Base-by-base conservation (phyloP, 2,329 filamentous ascomycete species). In the Trematosphaeria pertusa region DNA sequence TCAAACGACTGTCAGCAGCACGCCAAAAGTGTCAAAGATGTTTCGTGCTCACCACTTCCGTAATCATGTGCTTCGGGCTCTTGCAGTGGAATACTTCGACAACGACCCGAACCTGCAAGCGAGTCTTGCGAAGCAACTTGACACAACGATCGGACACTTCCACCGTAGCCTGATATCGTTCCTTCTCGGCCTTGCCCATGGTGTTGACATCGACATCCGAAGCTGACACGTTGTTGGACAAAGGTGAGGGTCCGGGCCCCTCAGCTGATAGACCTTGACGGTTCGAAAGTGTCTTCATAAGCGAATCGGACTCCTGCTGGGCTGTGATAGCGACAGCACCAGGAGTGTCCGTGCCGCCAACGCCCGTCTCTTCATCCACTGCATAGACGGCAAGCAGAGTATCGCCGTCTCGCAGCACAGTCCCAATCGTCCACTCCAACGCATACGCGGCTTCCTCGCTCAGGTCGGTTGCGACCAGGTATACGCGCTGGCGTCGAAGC, bases 61-160 rank as follows among this genome's bases (percentile, higher is more conserved):
- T 96, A 55, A 99, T 91, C 77, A 97, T 82, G 70, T 97, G 92
- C 71, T 94, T 93, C 3, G 94, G 91, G 65, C 89, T 97, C 80
- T 97, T 97, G 86, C 94, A 97, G 74, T 97, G 94, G 58, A 99
- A 87, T 20, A 97, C 93, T 73, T 99, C 94, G 24, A 99, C 87
- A 39, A 96, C 91, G 37, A 97, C 89, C 47, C 91, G 86, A 37
- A 97, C 92, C 70, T 99, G 93, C 48, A 99, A 78, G 55, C 89
- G 85, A 1, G 94, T 99, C 79, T 96, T 96, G 50, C 93, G 83
- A 49, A 99, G 75, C 35, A 97, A 77, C 56, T 87, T 88, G n/a
- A 94, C 83, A 43, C 96, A 90, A 24, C 88, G 84, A 45, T 93
- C 84, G 1, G 90, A 92, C 50, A 99, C 91, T 46, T 87, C 85